Base-by-base conservation (phyloP, 2,329 filamentous ascomycete genomes). In the Parascedosporium putredinis region DNA sequence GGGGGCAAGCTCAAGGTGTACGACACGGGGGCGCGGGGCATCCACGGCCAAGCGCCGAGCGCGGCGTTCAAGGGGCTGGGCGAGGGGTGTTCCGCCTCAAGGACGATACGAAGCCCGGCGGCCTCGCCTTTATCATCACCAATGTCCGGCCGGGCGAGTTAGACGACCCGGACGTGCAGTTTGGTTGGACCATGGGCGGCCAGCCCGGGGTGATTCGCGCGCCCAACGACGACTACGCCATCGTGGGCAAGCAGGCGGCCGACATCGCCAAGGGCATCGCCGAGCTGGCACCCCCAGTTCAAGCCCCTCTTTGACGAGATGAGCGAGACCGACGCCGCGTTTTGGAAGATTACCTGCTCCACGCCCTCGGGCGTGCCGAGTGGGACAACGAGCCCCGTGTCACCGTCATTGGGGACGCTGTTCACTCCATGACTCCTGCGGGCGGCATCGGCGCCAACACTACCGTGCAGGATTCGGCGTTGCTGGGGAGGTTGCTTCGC, bases 281-380 rank as follows among this genome's bases (percentile, higher is more conserved):
- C 0, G 58, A 63, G 74, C 29, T 84, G 79, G 80, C 69, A 81
- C 57, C 67, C 73, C 10, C 67, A 72, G 2, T 62, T 83, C 43
- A 72, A 67, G 58, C 70, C 77, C 1, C 61, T 84, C 0, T 75
- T 84, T 52, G 76, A 81, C 5, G 56, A 79, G 31, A 81, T 82
- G 75, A 59, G 65, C 4, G 74, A 72, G 50, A 54, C 61, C 0
- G 76, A 83, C 54, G 75, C 79, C 0, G 79, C 80, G 0, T 83
- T 84, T 55, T 83, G 78, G 77, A 83, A 81, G 56, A 82, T 84
- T 45, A 82, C 79, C 2, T 83, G 77, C 55, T 81, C 78, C 0
- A 73, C 69, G 0, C 79, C 79, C 0, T 67, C 67, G 1, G 78
- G 79, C 1, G 76, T 83, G 0, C 79, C 80, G 0, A 74, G 42